Conservation (phyloP, 2,329 filamentous ascomycete genomes). For the Verticillium albo-atrum region DNA sequence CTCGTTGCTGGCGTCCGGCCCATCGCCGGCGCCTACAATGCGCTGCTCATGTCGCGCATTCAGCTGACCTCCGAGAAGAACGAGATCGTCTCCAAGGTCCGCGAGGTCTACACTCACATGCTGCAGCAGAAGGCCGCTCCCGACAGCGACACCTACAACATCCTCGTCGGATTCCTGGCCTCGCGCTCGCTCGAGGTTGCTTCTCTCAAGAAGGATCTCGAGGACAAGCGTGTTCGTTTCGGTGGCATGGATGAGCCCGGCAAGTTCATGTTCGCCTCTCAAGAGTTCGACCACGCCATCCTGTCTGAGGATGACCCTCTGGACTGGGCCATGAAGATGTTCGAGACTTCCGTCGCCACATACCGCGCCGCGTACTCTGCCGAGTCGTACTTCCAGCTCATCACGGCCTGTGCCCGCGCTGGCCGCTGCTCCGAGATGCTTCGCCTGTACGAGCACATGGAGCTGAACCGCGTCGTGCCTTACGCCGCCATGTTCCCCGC, state of each 20-base stretch:
- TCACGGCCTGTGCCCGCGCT: slow-evolving; percentile 79
- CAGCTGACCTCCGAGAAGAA: slow-evolving; percentile 73
- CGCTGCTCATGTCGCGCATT: slow-evolving; percentile 79
- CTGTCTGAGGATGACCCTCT: slow-evolving; percentile 84
- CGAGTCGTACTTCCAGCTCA: slow-evolving; percentile 79
- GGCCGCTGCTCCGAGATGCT: slow-evolving; percentile 86
- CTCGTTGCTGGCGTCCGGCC: slow-evolving; percentile 77
- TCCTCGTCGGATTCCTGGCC: slow-evolving; percentile 78
- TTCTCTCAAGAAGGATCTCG: slow-evolving; percentile 65
- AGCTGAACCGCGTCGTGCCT: slow-evolving; percentile 67
- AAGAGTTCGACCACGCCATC: slow-evolving; percentile 82
- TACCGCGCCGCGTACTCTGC: slow-evolving; percentile 66
- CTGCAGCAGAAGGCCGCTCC: slow-evolving; percentile 77
- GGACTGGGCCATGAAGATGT: slow-evolving; percentile 78
- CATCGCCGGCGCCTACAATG: slow-evolving; percentile 85
- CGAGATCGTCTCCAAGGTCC: slow-evolving; percentile 82
- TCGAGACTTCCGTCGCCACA: slow-evolving; percentile 67
- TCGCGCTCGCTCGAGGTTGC: slow-evolving; percentile 75
- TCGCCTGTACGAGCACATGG: slow-evolving; percentile 87
- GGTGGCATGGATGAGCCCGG: slow-evolving; percentile 80
- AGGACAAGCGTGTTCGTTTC: slow-evolving; percentile 79
- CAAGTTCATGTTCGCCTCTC: slow-evolving; percentile 84
- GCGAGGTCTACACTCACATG: slow-evolving; percentile 97
- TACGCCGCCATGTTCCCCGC: slow-evolving; percentile 79
- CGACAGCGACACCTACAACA: slow-evolving; percentile 81